Conservation (phyloP, 2,329 filamentous ascomycete genomes). For the Colletotrichum spaethianum region DNA sequence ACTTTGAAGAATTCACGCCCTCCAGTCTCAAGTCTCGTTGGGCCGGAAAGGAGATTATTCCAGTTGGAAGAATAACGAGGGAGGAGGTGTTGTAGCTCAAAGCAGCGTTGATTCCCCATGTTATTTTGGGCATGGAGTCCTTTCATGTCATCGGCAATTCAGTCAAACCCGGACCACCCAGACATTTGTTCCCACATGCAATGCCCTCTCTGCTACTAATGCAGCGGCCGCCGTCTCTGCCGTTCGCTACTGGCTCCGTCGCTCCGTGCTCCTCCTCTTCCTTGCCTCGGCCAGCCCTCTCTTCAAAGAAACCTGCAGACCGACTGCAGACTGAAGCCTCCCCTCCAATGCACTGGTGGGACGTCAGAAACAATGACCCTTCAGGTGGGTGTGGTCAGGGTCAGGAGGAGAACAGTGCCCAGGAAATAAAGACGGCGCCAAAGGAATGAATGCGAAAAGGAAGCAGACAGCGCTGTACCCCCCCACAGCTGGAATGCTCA, state of each 20-base stretch:
- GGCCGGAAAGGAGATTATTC: slow-evolving; percentile 14
- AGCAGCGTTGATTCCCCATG: slow-evolving; percentile 14
- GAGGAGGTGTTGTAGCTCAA: slow-evolving; percentile 25
- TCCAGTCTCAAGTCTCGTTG: slow-evolving; percentile 19
- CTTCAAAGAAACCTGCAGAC: slow-evolving; percentile 34
- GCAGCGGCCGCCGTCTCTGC: slow-evolving; percentile 26
- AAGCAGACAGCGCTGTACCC: slow-evolving; percentile 19
- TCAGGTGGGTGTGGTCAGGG: slow-evolving; percentile 19
- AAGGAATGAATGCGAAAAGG: slow-evolving; percentile 37
- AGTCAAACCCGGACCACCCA: slow-evolving; percentile 10
- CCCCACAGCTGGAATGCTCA: slow-evolving; percentile 15
- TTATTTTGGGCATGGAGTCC: slow-evolving; percentile 32
- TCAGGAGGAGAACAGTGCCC: slow-evolving; percentile 31
- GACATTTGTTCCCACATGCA: slow-evolving; percentile 16
- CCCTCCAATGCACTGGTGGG: slow-evolving; percentile 1
- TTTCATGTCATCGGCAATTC: slow-evolving; percentile 35
- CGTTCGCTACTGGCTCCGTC: slow-evolving; percentile 13
- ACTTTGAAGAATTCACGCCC: slow-evolving; percentile 32
- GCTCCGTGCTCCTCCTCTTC: neutral
- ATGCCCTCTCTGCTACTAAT: slow-evolving; percentile 20
- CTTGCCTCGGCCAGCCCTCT: slow-evolving; percentile 28
- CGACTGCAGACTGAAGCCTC: slow-evolving; percentile 28
- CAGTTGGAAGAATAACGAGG: slow-evolving; percentile 19
- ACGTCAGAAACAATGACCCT: slow-evolving; percentile 37
- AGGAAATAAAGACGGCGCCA: slow-evolving; percentile 28